phyloP scores from a whole-genome alignment of 2,329 filamentous ascomycete genomes.

The Clarireedia sp. region DNA sequence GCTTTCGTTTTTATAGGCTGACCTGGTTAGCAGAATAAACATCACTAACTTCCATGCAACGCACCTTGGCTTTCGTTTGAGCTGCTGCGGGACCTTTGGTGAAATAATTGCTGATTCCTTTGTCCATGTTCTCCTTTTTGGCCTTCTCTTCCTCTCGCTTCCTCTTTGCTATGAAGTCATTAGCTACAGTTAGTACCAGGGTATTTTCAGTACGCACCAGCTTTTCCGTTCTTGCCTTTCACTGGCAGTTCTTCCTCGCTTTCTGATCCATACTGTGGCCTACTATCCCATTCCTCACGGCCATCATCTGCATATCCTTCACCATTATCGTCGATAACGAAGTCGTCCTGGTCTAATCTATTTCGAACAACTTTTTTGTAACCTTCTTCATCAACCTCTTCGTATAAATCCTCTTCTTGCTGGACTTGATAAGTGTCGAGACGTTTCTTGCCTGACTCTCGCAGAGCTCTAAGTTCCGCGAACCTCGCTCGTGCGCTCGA shows the following conservation, averaged over 20 bases:
- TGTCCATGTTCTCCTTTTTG: slow-evolving; percentile 78
- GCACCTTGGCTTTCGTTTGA: slow-evolving; percentile 74
- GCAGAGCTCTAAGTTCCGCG: slow-evolving; percentile 76
- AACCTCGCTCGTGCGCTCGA: slow-evolving; percentile 38
- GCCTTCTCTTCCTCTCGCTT: slow-evolving; percentile 82
- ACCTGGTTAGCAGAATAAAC: slow-evolving; percentile 16
- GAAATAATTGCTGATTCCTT: slow-evolving; percentile 92
- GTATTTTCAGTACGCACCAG: slow-evolving; percentile 18
- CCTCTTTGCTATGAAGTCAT: slow-evolving; percentile 57
- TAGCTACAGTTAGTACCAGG: neutral
- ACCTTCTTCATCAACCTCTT: slow-evolving; percentile 91
- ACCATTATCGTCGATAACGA: slow-evolving; percentile 97
- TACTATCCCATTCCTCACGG: slow-evolving; percentile 77
- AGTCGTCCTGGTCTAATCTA: slow-evolving; percentile 88
- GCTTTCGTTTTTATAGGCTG: slow-evolving; percentile 73
- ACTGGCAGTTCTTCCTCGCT: slow-evolving; percentile 57
- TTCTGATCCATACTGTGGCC: slow-evolving; percentile 61
- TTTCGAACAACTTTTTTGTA: slow-evolving; percentile 94
- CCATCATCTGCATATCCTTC: slow-evolving; percentile 96
- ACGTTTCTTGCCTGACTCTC: slow-evolving; percentile 83
- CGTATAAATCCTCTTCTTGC: slow-evolving; percentile 79
- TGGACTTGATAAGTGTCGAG: slow-evolving; percentile 81
- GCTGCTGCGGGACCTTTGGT: slow-evolving; percentile 61
- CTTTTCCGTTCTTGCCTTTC: slow-evolving; percentile 43
- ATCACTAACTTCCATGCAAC: slow-evolving; percentile 10